Evolutionary conservation across 2,329 filamentous ascomycete species (phyloP).

Genomic region (Talaromyces sp.): DNA sequence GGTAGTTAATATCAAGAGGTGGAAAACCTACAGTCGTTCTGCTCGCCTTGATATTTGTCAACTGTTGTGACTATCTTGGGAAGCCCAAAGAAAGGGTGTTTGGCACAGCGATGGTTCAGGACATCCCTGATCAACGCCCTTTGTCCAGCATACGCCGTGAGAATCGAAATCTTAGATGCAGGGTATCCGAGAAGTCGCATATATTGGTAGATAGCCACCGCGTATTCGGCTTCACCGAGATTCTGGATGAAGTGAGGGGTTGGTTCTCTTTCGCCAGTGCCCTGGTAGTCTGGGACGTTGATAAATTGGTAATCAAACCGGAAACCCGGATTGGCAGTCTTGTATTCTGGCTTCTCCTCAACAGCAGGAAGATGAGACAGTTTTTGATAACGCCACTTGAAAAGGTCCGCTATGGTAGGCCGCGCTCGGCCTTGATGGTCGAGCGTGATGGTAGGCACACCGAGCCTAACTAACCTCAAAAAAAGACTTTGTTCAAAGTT

Average conservation of each 20-base stretch:
- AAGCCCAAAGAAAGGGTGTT: slow-evolving; percentile 78
- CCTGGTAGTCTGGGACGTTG: slow-evolving; percentile 89
- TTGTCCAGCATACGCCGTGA: slow-evolving; percentile 92
- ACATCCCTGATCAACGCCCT: slow-evolving; percentile 84
- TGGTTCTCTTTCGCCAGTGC: slow-evolving; percentile 79
- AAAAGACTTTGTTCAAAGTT: slow-evolving; percentile 96
- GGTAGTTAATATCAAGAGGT: background rate
- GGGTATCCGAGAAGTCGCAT: slow-evolving; percentile 96
- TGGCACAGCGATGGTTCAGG: slow-evolving; percentile 73
- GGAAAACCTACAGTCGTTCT: slow-evolving; percentile 87
- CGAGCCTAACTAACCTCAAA: slow-evolving; percentile 80
- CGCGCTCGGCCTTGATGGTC: slow-evolving; percentile 92
- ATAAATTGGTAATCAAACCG: slow-evolving; percentile 95
- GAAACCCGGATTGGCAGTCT: slow-evolving; percentile 83
- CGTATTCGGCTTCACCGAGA: slow-evolving; percentile 92
- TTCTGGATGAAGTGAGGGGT: slow-evolving; percentile 96
- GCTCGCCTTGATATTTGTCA: slow-evolving; percentile 98
- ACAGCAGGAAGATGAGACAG: slow-evolving; percentile 76
- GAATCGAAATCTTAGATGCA: slow-evolving; percentile 73
- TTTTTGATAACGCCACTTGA: slow-evolving; percentile 85
- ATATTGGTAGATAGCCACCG: slow-evolving; percentile 91
- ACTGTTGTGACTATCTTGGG: slow-evolving; percentile 89
- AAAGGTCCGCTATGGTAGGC: slow-evolving; percentile 79
- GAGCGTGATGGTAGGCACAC: slow-evolving; percentile 83
- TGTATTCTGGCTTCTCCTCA: slow-evolving; percentile 63